phyloP scores from a whole-genome alignment of 805 yeast species.

The Ogataea populi-albae region DNA sequence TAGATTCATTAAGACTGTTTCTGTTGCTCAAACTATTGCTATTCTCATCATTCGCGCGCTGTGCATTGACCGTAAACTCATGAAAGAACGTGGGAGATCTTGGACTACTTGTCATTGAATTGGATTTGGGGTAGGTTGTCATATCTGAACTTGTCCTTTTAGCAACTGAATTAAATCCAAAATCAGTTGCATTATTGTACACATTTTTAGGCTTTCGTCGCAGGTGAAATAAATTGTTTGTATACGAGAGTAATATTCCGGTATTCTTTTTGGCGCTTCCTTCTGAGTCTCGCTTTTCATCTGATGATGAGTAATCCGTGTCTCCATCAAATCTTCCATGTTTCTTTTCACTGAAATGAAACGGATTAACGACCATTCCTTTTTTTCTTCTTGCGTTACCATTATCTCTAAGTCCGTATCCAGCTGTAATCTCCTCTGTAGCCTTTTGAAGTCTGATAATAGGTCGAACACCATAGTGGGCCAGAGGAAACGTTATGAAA shows the following conservation, averaged over 20 bases:
- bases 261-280: background rate
- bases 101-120: background rate
- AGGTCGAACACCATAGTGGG: constrained; percentile 83
- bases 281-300: background rate
- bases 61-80: background rate
- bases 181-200: background rate
- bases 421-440: constrained; percentile 64
- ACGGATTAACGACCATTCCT: constrained; percentile 19
- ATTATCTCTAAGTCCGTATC: constrained; percentile 30
- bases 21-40: background rate
- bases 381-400: constrained; percentile 12
- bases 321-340: constrained; percentile 1
- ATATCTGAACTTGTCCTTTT: background rate
- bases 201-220: background rate
- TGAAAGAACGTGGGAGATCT: background rate
- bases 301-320: background rate
- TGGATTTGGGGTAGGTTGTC: background rate
- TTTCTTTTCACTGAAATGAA: constrained; percentile 11
- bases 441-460: constrained; percentile 77
- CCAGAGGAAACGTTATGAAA: constrained; percentile 73
- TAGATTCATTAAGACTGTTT: background rate
- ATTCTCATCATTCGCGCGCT: background rate
- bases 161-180: background rate
- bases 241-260: background rate
- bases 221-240: background rate